Evolutionary conservation across 306 rosid genomes (phyloP), one percentile per base, ranked within the genome.

Genomic region (Dryas alaskensis): DNA sequence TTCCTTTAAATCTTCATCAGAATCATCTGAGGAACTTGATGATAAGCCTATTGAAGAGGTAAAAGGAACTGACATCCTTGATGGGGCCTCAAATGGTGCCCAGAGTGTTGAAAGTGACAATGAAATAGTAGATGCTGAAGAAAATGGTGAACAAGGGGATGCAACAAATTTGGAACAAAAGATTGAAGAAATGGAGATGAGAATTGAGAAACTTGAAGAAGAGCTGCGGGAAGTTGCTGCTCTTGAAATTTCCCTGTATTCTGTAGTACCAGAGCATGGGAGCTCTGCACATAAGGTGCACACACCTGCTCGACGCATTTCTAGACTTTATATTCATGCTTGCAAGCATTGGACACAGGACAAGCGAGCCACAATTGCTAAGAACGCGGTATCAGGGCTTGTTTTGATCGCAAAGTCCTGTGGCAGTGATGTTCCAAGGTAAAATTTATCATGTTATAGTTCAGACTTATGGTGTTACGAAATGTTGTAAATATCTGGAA

Each of bases 151-250:
- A 65, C 79, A 73, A 49, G 86, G 81, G 63, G 65, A 81, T 6
- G 81, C 51, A 58, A 73, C 78, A 59, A 83, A 68, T 57, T 51
- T 68, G 80, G 83, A 83, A 79, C 80, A 43, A 69, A 92, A 83
- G 81, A 51, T 86, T 72, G 89, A 82, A 73, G 92, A 87, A 88
- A 92, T 94, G 99, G 90, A 90, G 84, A 72, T 40, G 25, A 78
- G 82, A 81, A 86, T 95, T 73, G 96, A 88, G 76, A 92, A 86
- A 81, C 97, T 95, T 11, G 96, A 95, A 84, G 99, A 87, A 75
- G 99, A 95, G 80, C 85, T 95, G 63, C 90, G 99, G 81, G 98
- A 92, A 87, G 97, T 95, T 86, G 99, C 99, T n/a, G 87, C 96
- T 76, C 93, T 95, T 79, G 99, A 95, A 83, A 87, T 95, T 67